Evolutionary conservation across 2,329 filamentous ascomycete genomes (phyloP).

Genomic region (Pseudocercospora eumusae): DNA sequence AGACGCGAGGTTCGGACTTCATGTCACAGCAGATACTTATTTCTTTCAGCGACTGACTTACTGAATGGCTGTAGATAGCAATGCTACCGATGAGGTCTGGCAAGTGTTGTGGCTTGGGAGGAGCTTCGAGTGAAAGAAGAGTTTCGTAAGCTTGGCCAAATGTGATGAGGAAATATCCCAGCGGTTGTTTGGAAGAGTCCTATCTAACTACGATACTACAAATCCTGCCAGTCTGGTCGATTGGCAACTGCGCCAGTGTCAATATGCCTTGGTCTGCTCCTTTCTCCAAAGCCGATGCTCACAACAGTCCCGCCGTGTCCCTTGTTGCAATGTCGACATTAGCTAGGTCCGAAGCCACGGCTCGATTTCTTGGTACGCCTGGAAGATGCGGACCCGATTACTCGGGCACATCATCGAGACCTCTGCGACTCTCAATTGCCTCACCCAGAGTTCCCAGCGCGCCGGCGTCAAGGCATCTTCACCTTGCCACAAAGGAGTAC

Average conservation of each 20-base stretch:
- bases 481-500: neutral
- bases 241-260: too few species aligned
- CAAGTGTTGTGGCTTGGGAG: neutral
- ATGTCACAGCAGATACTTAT: neutral
- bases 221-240: too few species aligned
- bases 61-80: neutral
- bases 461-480: neutral
- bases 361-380: neutral
- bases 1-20: neutral
- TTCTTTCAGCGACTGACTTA: neutral
- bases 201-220: neutral
- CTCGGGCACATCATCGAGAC: neutral
- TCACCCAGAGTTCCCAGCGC: neutral
- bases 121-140: neutral
- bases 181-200: neutral
- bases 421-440: neutral
- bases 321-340: too few species aligned
- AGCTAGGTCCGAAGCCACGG: neutral
- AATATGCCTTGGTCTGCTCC: neutral
- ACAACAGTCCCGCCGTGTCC: neutral
- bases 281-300: neutral
- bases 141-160: neutral
- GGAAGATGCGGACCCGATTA: neutral
- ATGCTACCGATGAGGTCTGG: neutral
- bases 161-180: neutral